Evolutionary conservation across 371 early-diverging fungal genomes (phyloP), one percentile per base, ranked within the genome.

Genomic region (Chytridiales sp.): DNA sequence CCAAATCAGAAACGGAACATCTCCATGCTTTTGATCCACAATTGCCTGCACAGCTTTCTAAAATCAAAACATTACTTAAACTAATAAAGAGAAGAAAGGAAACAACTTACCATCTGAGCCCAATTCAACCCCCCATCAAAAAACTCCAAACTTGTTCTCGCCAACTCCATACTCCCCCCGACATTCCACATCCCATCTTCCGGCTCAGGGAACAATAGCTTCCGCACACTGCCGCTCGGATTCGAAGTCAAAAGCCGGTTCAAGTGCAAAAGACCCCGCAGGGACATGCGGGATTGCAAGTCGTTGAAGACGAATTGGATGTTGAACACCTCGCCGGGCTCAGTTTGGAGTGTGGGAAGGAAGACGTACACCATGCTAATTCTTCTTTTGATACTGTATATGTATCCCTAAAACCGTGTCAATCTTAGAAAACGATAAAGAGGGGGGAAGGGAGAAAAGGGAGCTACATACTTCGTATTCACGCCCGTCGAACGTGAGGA

Each of bases 1-100:
- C 56, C 56, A 63, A n/a, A 63, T 50, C 22, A 63, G 32, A 29
- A 56, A 63, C 5, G 64, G 64, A 34, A 63, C 52, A 9, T 63
- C 52, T 1, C 64, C 64, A 36, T 63, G 53, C 26, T 63, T 57
- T 22, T 56, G 48, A 2, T 57, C 44, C 0, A 56, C 19, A n/a
- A 63, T 47, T 3, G 64, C 47, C 29, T 48, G 47, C 4, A 63
- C 64, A 2, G 64, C 57, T 57, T 56, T 63, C 64, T 63, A 38
- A 8, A n/a, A 15, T n/a, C n/a, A n/a, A n/a, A n/a, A n/a, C n/a
- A n/a, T n/a, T n/a, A n/a, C n/a, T n/a, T n/a, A n/a, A n/a, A n/a
- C n/a, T n/a, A n/a, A n/a, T n/a, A n/a, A n/a, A n/a, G n/a, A n/a
- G n/a, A n/a, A n/a, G n/a, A n/a, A n/a, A n/a, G n/a, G n/a, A 50